phyloP scores from a whole-genome alignment of 371 early-diverging fungal genomes.

The Apophysomyces sp. region DNA sequence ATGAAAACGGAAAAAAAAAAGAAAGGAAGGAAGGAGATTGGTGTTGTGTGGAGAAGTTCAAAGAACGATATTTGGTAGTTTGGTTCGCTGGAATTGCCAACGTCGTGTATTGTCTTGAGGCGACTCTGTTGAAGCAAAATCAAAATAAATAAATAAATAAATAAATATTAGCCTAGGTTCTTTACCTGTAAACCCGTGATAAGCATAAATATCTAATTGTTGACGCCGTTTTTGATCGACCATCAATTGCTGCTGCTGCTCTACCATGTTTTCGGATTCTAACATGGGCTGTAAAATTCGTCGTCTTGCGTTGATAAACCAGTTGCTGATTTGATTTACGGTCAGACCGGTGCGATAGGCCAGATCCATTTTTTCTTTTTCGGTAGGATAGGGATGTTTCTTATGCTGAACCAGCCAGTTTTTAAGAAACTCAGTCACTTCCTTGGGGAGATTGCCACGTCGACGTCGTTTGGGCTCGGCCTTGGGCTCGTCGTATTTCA shows the following conservation, averaged over 20 bases:
- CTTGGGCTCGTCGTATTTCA: not conserved
- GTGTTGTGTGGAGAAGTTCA: too few species aligned
- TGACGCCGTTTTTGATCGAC: slow-evolving; percentile 16
- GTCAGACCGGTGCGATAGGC: slow-evolving; percentile 66
- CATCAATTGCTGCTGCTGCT: slow-evolving; percentile 8
- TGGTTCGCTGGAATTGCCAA: not conserved
- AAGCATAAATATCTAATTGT: slow-evolving; percentile 23
- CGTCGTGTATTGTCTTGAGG: not conserved
- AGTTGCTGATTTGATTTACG: slow-evolving; percentile 82
- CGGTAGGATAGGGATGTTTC: slow-evolving; percentile 82
- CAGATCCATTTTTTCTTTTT: slow-evolving; percentile 71
- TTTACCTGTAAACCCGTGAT: slow-evolving; percentile 24
- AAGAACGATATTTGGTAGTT: not conserved
- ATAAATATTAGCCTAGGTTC: not conserved
- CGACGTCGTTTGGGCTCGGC: slow-evolving; percentile 29
- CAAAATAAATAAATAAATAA: not conserved
- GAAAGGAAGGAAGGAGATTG: too few species aligned
- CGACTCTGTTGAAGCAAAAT: not conserved
- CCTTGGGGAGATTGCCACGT: slow-evolving; percentile 64
- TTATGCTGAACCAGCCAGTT: slow-evolving; percentile 77
- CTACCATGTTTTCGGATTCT: slow-evolving; percentile 33
- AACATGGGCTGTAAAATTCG: slow-evolving; percentile 59
- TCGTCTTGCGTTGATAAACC: slow-evolving; percentile 90
- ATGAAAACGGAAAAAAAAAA: too few species aligned
- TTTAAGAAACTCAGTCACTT: slow-evolving; percentile 65